Percentiles rank a stretch among this genome's conserved stretches.
These are phyloP conservation scores for Crucibulum laeve DNA, from an alignment of 768 basidiomycete species.

Conservation along the genomic window DNA sequence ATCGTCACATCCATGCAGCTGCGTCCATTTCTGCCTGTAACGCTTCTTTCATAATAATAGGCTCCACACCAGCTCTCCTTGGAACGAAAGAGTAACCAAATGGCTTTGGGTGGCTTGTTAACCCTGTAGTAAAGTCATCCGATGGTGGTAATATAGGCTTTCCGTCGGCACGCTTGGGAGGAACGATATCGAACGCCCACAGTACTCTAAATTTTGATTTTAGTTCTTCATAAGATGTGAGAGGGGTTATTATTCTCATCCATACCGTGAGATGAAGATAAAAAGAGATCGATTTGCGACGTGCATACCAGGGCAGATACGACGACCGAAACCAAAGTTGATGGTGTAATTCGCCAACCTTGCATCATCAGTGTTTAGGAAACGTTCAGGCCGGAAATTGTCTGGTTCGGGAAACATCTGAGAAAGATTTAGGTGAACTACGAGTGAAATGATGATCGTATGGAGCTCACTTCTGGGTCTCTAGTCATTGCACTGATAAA, in stretches of 20 bases:
- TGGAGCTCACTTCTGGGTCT: too few species aligned
- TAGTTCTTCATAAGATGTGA: neutral
- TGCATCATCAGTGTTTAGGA: constrained; percentile 18
- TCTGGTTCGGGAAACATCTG: constrained; percentile 23
- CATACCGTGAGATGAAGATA: constrained; percentile 16
- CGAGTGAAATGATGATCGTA: too few species aligned
- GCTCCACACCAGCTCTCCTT: too few species aligned
- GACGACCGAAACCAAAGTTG: constrained; percentile 29
- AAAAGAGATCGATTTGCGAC: constrained; percentile 21
- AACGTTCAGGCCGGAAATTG: constrained; percentile 28
- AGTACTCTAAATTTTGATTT: constrained; percentile 11
- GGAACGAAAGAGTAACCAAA: too few species aligned
- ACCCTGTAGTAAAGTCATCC: neutral
- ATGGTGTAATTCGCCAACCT: constrained; percentile 19
- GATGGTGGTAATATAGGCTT: neutral
- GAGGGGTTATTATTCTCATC: neutral
- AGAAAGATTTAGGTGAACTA: too few species aligned
- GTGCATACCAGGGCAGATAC: constrained; percentile 24
- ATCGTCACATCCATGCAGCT: too few species aligned
- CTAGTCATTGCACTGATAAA: neutral
- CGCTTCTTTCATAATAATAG: too few species aligned
- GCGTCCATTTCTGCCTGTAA: too few species aligned
- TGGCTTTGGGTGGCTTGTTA: neutral
- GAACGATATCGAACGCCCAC: constrained; percentile 20
- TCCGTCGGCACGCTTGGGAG: constrained; percentile 2